Conservation (phyloP, 2,329 filamentous ascomycete species). For the Clonostachys solani region DNA sequence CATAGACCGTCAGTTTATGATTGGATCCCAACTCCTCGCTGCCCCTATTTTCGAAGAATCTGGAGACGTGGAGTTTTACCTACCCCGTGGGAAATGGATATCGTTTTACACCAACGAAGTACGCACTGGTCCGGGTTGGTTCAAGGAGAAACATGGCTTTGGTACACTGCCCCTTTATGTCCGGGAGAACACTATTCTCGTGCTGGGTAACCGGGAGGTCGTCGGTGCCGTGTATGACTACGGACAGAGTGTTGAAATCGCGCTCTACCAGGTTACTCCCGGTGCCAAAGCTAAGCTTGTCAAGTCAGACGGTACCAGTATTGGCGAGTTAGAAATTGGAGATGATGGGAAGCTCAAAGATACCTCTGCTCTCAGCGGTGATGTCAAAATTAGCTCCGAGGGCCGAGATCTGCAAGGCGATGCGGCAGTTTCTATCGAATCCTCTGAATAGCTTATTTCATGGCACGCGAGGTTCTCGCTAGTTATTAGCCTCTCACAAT, state of each 20-base stretch:
- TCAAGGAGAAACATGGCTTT: constrained; percentile 55
- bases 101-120: constrained; percentile 43
- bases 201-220: constrained; percentile 33
- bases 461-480: too few species aligned
- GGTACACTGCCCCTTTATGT: constrained; percentile 55
- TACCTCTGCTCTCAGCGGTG: constrained; percentile 31
- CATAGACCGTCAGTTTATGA: constrained; percentile 69
- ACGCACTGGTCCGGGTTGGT: constrained; percentile 50
- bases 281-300: constrained; percentile 37
- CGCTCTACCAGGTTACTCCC: constrained; percentile 33
- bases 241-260: constrained; percentile 38
- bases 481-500: too few species aligned
- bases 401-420: constrained; percentile 17
- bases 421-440: constrained; percentile 15
- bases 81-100: constrained; percentile 45
- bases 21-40: constrained; percentile 61
- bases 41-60: constrained; percentile 61
- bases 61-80: constrained; percentile 63
- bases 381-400: constrained; percentile 12
- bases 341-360: constrained; percentile 32
- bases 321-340: constrained; percentile 34
- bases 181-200: constrained; percentile 45
- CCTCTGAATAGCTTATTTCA: constrained; percentile 4
- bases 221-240: constrained; percentile 43
- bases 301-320: constrained; percentile 30